A percentile compares a stretch with the other conserved stretches of the same genome.
These are phyloP conservation scores for Microglena sp. DNA, from an alignment of 139 green algal species.

Conservation along the genomic window DNA sequence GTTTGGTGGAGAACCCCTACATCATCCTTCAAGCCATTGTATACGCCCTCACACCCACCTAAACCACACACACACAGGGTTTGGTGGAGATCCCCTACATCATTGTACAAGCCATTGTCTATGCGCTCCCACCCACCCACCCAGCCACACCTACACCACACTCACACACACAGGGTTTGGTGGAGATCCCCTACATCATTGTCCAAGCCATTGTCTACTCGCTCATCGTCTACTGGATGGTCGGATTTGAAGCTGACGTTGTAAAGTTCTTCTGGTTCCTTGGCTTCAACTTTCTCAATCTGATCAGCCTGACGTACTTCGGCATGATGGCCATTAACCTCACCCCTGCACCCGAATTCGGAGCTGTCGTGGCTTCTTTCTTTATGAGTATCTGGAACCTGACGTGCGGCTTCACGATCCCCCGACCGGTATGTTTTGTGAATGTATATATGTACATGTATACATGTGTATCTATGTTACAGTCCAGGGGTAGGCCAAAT, in stretches of 20 bases:
- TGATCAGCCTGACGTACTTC: conserved; percentile 17
- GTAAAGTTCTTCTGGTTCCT: conserved; percentile 20
- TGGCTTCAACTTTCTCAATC: conserved; percentile 11
- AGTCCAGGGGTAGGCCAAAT: no score
- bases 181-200: conserved; percentile 37
- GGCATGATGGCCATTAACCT: conserved; percentile 13
- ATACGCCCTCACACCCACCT: no score
- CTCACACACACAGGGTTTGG: conserved; percentile 15
- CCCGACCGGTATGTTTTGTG: neutral
- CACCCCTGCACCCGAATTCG: conserved; percentile 3
- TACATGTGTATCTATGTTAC: no score
- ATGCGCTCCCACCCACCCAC: no score
- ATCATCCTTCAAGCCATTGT: no score
- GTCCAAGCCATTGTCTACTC: conserved; percentile 34
- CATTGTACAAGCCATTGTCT: no score
- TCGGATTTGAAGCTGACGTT: conserved; percentile 17
- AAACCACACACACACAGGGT: no score
- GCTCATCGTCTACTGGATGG: conserved; percentile 30
- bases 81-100: no score
- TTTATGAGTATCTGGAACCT: conserved; percentile 20
- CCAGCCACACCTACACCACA: no score
- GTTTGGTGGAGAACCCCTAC: no score
- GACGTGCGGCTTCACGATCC: conserved; percentile 17
- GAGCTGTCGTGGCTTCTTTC: neutral
- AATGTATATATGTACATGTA: no score